A percentile compares a stretch with the other conserved stretches of the same genome.
phyloP scores from a whole-genome alignment of 78 protist species.

The Cavenderia fasciculata region DNA sequence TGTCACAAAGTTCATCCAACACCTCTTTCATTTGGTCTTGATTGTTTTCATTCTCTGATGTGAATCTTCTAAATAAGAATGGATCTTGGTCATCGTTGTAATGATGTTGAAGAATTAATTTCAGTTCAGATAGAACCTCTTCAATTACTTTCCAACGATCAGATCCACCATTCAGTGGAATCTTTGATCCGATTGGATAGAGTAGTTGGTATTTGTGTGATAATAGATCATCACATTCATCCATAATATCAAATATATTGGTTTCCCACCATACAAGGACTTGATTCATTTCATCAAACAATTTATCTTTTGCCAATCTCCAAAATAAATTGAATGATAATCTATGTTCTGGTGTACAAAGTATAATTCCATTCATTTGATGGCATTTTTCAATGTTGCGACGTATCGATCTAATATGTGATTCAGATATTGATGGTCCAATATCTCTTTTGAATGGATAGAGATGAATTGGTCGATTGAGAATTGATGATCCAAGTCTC shows the following conservation, averaged over 20 bases:
- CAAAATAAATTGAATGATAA: neutral
- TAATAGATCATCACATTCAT: constrained; percentile 34
- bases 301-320: neutral
- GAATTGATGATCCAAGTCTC: neutral
- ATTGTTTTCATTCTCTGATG: neutral
- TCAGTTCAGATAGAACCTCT: neutral
- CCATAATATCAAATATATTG: neutral
- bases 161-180: neutral
- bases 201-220: neutral
- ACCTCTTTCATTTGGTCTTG: neutral
- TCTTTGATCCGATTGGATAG: neutral
- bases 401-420: neutral
- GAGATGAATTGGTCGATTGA: neutral
- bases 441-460: constrained; percentile 17
- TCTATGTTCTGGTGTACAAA: neutral
- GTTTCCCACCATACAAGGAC: neutral
- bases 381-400: neutral
- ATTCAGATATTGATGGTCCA: neutral
- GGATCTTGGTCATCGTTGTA: neutral
- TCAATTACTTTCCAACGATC: neutral
- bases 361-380: neutral
- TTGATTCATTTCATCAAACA: neutral
- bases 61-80: neutral
- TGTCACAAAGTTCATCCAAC: neutral
- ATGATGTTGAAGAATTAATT: too few relatives aligned